Evolutionary conservation across 2,329 filamentous ascomycete genomes (phyloP).

Genomic region (Verticillium nonalfalfae): DNA sequence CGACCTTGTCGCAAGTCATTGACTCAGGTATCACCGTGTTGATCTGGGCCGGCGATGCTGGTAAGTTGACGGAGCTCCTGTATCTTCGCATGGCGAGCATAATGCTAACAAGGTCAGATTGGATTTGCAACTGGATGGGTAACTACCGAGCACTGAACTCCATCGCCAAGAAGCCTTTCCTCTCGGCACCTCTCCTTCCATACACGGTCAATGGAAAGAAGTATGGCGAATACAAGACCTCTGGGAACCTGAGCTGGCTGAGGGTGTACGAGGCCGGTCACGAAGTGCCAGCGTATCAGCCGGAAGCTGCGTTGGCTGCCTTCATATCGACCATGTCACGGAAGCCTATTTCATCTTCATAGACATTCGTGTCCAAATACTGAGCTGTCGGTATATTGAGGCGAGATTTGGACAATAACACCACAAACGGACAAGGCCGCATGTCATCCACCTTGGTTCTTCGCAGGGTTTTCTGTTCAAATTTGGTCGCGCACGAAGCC

Average conservation of each 20-base stretch:
- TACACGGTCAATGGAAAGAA: slow-evolving; percentile 43
- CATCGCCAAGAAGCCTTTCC: background rate
- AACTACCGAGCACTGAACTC: slow-evolving; percentile 15
- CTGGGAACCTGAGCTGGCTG: slow-evolving; percentile 38
- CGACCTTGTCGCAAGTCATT: slow-evolving; percentile 35
- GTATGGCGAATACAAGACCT: slow-evolving; percentile 42
- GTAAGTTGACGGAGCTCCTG: slow-evolving; percentile 13
- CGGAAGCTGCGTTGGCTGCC: slow-evolving; percentile 8
- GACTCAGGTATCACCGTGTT: slow-evolving; percentile 40
- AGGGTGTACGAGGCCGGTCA: slow-evolving; percentile 15
- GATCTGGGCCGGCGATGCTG: slow-evolving; percentile 49
- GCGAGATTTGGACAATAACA: too few relatives aligned
- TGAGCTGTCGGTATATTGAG: too few relatives aligned
- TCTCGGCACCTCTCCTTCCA: background rate
- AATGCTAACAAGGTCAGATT: slow-evolving; percentile 27
- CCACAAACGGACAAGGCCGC: too few relatives aligned
- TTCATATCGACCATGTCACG: background rate
- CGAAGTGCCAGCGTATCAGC: slow-evolving; percentile 10
- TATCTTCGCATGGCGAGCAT: background rate
- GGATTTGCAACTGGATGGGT: slow-evolving; percentile 54
- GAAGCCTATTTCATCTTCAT: slow-evolving; percentile 1
- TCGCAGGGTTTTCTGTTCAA: too few relatives aligned
- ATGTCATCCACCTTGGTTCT: too few relatives aligned
- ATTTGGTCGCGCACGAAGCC: too few relatives aligned
- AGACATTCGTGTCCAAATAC: too few relatives aligned